Evolutionary conservation across 2,329 filamentous ascomycete species (phyloP).

Genomic region (Fusarium hainanense): DNA sequence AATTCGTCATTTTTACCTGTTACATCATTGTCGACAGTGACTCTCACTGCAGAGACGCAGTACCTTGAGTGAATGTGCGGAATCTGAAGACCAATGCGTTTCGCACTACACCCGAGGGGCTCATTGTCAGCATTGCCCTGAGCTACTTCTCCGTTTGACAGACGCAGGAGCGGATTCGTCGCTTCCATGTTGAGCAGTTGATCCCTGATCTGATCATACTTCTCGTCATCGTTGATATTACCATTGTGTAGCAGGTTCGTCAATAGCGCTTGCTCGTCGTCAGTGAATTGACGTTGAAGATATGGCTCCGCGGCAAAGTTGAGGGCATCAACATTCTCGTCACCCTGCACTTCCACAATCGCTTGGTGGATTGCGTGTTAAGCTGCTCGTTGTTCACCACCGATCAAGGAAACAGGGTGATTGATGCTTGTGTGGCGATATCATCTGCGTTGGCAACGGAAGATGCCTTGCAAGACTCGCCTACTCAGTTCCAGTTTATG

Average conservation of each 20-base stretch:
- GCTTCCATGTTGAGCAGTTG: no score
- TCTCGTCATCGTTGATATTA: no score
- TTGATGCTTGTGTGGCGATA: background rate
- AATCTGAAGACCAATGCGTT: background rate
- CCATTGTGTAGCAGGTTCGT: background rate
- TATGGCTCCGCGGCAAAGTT: background rate
- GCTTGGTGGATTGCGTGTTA: no score
- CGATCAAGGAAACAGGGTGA: background rate
- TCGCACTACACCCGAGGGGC: background rate
- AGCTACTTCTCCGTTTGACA: no score
- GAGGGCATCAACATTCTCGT: background rate
- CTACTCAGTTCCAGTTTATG: no score
- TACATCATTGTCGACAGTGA: background rate
- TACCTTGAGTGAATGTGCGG: background rate
- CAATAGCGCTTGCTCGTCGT: background rate
- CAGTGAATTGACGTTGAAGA: background rate
- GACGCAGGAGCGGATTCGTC: no score
- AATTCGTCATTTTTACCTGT: background rate
- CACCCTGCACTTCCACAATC: no score
- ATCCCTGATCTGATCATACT: no score
- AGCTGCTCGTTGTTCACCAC: no score
- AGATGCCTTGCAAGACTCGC: background rate
- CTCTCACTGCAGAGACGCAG: background rate
- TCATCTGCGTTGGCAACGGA: background rate
- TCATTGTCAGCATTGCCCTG: background rate